Evolutionary conservation across 768 basidiomycete species (phyloP).

Genomic region (Chalciporus chontae): DNA sequence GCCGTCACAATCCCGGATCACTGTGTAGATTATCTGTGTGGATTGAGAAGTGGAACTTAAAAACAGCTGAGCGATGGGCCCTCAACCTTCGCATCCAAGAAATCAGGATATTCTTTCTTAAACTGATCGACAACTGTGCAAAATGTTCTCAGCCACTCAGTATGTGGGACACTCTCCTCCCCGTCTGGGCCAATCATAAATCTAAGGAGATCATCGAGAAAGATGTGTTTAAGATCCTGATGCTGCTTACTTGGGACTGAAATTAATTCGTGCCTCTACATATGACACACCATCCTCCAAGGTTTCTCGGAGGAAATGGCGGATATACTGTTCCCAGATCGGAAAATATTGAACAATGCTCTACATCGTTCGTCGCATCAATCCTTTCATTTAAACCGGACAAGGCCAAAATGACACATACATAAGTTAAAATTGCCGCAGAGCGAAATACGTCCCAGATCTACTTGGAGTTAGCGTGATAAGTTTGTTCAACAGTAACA

Average conservation of each 20-base stretch:
- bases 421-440: conserved; percentile 48
- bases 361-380: conserved; percentile 20
- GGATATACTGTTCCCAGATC: conserved; percentile 57
- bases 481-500: neutral
- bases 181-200: conserved; percentile 58
- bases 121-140: conserved; percentile 50
- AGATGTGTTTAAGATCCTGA: neutral
- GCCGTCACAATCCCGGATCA: conserved; percentile 50
- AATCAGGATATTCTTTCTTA: conserved; percentile 55
- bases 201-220: conserved; percentile 29
- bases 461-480: conserved; percentile 31
- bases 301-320: conserved; percentile 57
- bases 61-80: neutral
- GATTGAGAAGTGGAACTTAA: neutral
- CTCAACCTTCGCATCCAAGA: conserved; percentile 61
- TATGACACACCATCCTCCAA: conserved; percentile 73
- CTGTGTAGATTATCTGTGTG: conserved; percentile 66
- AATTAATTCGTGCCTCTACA: conserved; percentile 66
- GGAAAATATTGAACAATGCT: conserved; percentile 48
- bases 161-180: conserved; percentile 52
- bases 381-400: neutral
- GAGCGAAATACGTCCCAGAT: conserved; percentile 74
- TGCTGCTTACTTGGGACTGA: conserved; percentile 47
- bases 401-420: conserved; percentile 30
- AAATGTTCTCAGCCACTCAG: conserved; percentile 55